Base-by-base conservation (phyloP, 495 filamentous ascomycete genomes). In the Penicillium fimorum region DNA sequence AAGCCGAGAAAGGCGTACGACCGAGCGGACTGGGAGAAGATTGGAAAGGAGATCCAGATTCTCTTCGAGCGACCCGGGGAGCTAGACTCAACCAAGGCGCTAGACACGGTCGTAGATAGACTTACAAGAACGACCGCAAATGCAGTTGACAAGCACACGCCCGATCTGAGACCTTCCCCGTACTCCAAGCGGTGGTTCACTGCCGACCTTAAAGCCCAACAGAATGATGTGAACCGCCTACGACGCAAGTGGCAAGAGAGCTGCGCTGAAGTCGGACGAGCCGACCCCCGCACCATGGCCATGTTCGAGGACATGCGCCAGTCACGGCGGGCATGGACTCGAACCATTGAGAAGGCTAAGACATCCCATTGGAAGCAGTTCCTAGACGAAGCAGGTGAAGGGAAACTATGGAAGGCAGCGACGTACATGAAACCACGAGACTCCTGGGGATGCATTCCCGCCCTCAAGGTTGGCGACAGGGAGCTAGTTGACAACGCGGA, bases 1-100 rank as follows among this genome's bases (percentile, higher is more conserved):
- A 63, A 65, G 42, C 9, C 40, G 11, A 65, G 33, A 46, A 63
- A 57, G 43, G 64, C 53, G 13, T 67, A 69, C 24, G 56, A 65
- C n/a, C 59, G 63, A 11, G 65, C 59, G 6, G 54, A 70, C 27
- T 70, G 50, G 65, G 7, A 18, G n/a, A 60, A 58, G 48, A 64
- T 68, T 22, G 55, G 61, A 17, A 13, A 54, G 20, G 49, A 60
- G 33, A 47, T 51, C 38, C 6, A 41, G 38, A 6, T 9, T 0
- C 38, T 41, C n/a, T 41, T 18, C n/a, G n/a, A 41, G 17, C n/a
- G 4, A 18, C 38, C 40, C 7, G 10, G 40, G 40, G 17, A 42
- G 40, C 40, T 22, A 22, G 18, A 42, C 40, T 22, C n/a, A 22
- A 9, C 40, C 40, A 3, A 42, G 44, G 44, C 25, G 8, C 45